phyloP scores from a whole-genome alignment of 2,329 filamentous ascomycete genomes.

The Cladobotryum mycophilum region DNA sequence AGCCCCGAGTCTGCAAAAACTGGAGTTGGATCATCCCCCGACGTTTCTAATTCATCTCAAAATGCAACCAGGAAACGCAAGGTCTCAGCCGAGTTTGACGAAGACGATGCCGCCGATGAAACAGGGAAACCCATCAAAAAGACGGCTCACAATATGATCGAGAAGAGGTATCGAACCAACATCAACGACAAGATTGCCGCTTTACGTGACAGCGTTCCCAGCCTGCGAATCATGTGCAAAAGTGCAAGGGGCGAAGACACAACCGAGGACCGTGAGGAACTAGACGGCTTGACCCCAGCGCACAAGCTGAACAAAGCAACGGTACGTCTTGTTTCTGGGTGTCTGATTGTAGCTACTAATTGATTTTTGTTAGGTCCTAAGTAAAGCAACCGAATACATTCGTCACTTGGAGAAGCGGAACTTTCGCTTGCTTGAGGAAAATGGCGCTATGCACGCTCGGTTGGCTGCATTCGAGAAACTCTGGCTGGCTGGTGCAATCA shows the following conservation, averaged over 20 bases:
- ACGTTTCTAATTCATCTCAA: constrained; percentile 38
- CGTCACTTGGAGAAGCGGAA: constrained; percentile 89
- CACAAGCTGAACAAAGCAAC: constrained; percentile 99
- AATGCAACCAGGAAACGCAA: constrained; percentile 60
- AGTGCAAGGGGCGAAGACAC: constrained; percentile 61
- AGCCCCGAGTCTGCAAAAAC: constrained; percentile 51
- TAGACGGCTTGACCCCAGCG: constrained; percentile 69
- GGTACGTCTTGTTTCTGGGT: constrained; percentile 33
- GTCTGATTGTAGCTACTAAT: not conserved
- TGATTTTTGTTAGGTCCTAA: constrained; percentile 55
- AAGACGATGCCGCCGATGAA: constrained; percentile 51
- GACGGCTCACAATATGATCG: constrained; percentile 96
- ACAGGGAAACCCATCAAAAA: constrained; percentile 65
- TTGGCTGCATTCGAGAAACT: constrained; percentile 72
- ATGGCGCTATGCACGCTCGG: constrained; percentile 68
- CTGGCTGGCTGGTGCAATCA: constrained; percentile 70
- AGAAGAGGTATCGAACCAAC: constrained; percentile 94
- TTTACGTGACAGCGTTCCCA: constrained; percentile 84
- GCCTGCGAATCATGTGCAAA: constrained; percentile 76
- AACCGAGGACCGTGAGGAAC: constrained; percentile 68
- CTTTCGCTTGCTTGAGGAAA: constrained; percentile 73
- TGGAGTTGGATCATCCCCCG: constrained; percentile 54
- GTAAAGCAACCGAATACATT: constrained; percentile 96
- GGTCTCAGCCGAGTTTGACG: constrained; percentile 49
- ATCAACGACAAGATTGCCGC: constrained; percentile 96